phyloP scores from a whole-genome alignment of 768 basidiomycete genomes.

The Nidularia pulvinata region DNA sequence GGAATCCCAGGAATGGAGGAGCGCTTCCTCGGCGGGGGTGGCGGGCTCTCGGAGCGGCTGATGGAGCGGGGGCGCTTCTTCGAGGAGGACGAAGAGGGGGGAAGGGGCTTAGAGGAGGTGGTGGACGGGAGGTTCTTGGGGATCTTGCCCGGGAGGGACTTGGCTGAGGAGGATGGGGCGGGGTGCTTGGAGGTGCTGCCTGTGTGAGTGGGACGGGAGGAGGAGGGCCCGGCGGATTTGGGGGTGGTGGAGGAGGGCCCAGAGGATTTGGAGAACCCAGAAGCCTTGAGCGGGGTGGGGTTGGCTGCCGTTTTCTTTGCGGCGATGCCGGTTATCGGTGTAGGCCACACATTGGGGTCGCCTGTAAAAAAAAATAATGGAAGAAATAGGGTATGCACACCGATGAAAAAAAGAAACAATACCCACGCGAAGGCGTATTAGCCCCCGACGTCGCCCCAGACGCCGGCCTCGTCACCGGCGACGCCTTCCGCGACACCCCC shows the following conservation, averaged over 20 bases:
- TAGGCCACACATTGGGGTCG: not conserved
- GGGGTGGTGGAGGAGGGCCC: not conserved
- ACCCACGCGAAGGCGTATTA: constrained; percentile 44
- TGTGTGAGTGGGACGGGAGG: too few species aligned
- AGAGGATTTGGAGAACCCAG: constrained; percentile 1
- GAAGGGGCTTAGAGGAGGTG: constrained; percentile 8
- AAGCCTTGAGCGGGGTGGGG: constrained; percentile 7
- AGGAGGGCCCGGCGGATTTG: not conserved
- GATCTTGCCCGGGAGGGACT: constrained; percentile 5
- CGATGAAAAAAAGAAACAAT: constrained; percentile 2
- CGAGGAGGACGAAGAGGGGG: constrained; percentile 11
- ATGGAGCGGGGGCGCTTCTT: constrained; percentile 69
- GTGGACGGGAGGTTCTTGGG: constrained; percentile 12
- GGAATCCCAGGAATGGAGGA: constrained; percentile 23
- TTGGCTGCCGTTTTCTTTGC: constrained; percentile 13
- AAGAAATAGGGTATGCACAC: constrained; percentile 7
- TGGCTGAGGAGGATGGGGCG: constrained; percentile 3
- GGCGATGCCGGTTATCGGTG: not conserved
- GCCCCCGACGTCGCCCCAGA: constrained; percentile 33
- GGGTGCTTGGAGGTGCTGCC: too few species aligned
- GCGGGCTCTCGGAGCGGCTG: constrained; percentile 50
- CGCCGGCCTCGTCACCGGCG: constrained; percentile 17
- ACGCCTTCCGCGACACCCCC: constrained; percentile 34
- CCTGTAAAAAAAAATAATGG: constrained; percentile 4
- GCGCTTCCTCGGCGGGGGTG: constrained; percentile 43